Evolutionary conservation across 495 filamentous ascomycete genomes (phyloP).

Genomic region (Aspergillus funiculosus): DNA sequence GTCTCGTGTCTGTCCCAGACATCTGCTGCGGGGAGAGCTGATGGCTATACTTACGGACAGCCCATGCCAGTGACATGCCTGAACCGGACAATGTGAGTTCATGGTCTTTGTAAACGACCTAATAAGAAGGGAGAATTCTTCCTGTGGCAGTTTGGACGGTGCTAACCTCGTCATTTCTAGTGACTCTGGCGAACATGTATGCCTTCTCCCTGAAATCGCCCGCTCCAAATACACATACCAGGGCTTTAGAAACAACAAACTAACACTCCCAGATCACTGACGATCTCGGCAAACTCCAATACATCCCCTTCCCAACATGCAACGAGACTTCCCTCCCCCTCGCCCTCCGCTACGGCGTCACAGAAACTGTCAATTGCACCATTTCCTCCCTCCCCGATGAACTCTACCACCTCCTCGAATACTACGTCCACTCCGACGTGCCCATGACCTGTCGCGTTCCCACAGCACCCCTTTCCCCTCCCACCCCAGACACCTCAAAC

Average conservation of each 20-base stretch:
- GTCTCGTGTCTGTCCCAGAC: conserved; percentile 21
- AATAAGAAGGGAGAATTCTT: background rate
- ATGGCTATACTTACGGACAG: conserved; percentile 44
- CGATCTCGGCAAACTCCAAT: conserved; percentile 75
- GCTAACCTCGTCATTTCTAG: conserved; percentile 27
- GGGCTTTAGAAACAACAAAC: conserved; percentile 14
- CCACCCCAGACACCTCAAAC: conserved; percentile 11
- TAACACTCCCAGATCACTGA: conserved; percentile 62
- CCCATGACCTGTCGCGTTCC: conserved; percentile 90
- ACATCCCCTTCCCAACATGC: conserved; percentile 87
- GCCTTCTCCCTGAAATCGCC: conserved; percentile 7
- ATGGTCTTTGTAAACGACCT: background rate
- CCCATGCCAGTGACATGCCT: conserved; percentile 61
- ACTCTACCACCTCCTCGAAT: conserved; percentile 95
- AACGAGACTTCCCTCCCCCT: conserved; percentile 82
- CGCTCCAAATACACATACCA: too few relatives aligned
- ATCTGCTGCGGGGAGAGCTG: conserved; percentile 27
- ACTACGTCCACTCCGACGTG: conserved; percentile 96
- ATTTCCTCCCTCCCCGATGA: conserved; percentile 77
- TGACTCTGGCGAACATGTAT: conserved; percentile 60
- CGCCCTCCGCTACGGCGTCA: conserved; percentile 75
- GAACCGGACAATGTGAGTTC: conserved; percentile 59
- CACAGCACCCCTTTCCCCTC: conserved; percentile 41
- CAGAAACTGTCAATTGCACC: conserved; percentile 81
- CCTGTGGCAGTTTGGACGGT: background rate